Base-by-base conservation (phyloP, 164 flowering plant species). In the Malania oleifera region DNA sequence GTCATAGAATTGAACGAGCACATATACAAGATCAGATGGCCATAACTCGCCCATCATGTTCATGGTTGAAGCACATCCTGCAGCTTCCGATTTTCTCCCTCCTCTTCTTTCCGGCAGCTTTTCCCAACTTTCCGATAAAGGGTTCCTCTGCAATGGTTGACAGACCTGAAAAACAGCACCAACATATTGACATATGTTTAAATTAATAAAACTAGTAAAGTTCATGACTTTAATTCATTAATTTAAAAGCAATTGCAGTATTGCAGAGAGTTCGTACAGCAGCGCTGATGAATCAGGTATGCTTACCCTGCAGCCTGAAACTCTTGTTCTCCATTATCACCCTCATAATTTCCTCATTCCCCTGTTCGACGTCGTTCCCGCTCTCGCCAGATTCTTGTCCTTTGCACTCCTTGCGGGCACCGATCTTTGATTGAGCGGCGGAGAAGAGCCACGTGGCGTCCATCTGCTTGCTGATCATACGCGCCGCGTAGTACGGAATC, bases 401-500 rank as follows among this genome's bases (percentile, higher is more conserved):
- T 39, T 57, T 11, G 1, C 59, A 27, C 17, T 20, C 55, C 22
- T 45, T 27, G 47, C 34, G 7, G 13, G n/a, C 44, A 9, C 24
- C 5, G 3, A 11, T 27, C 64, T 35, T 67, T 45, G 69, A 50
- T 39, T 47, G 55, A 4, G 75, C 75, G 17, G 18, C 35, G 18
- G 76, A 70, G 48, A 88, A 91, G 0, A 91, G 74, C 88, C 98
- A 88, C 2, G 91, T 78, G 23, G 82, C 80, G 0, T 69, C 77
- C 86, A 88, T 86, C 67, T 88, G 96, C 64, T 85, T 88, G 67
- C 74, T 75, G 60, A 88, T 79, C 91, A 91, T 75, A 1, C 86
- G 74, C 0, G 82, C 80, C 0, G 86, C 93, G 59, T 76, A 76
- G 59, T 82, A 73, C 0, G 96, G 96, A 14, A 91, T 66, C 63